Evolutionary conservation across 148 eudicot species (phyloP).

Genomic region (Arbutus unedo): DNA sequence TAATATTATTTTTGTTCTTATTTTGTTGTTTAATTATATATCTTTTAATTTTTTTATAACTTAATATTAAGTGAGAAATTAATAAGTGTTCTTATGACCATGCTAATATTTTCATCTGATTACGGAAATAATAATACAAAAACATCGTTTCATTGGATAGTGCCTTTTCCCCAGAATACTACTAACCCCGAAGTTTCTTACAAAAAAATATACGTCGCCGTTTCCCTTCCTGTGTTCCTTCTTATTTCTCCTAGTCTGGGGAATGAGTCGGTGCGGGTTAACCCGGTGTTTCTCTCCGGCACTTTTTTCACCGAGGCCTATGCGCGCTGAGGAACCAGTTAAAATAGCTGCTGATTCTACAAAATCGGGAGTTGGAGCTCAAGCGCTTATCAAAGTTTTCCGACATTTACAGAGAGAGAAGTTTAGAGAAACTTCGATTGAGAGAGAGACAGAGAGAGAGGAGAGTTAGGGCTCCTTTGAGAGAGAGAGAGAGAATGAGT

Average conservation of each 20-base stretch:
- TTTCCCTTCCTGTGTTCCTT: no score
- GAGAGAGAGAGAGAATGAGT: constrained; percentile 47
- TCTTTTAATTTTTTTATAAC: no score
- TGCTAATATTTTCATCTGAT: no score
- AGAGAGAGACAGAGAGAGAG: background rate
- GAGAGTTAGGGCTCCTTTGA: constrained; percentile 6
- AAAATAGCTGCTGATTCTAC: background rate
- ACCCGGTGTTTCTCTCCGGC: background rate
- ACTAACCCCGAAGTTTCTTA: no score
- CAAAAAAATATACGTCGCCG: no score
- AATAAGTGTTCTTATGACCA: no score
- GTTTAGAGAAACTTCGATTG: background rate
- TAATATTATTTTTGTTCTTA: no score
- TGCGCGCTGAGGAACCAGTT: background rate
- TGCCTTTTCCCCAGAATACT: no score
- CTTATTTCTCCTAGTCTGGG: background rate
- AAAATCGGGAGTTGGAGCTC: background rate
- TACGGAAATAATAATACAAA: no score
- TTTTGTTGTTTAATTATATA: no score
- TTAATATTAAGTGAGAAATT: no score
- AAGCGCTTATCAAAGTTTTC: background rate
- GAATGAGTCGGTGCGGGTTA: background rate
- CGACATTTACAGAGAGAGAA: background rate
- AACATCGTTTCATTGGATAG: no score
- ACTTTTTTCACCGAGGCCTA: background rate